Percentiles rank a stretch among this genome's conserved stretches.
These are phyloP conservation scores for Fraxinus albicans DNA, from an alignment of 305 asterid species.

Conservation along the genomic window DNA sequence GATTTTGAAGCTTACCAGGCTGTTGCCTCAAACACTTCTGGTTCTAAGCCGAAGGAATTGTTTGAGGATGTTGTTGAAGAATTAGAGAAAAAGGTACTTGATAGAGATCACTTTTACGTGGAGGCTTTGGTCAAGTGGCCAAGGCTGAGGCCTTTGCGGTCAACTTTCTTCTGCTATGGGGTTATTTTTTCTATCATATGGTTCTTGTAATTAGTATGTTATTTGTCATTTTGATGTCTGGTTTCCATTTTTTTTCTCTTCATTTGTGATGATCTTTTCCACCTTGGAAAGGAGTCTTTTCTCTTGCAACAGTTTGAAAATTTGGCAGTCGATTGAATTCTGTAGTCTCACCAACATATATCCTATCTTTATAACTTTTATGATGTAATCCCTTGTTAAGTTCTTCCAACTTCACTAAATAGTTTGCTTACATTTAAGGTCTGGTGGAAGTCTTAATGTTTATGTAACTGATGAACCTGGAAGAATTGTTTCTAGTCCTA, in stretches of 20 bases:
- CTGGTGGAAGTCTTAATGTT: background rate
- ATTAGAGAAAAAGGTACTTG: constrained; percentile 74
- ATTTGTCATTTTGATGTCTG: background rate
- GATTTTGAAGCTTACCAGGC: constrained; percentile 78
- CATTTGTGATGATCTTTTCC: background rate
- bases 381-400: background rate
- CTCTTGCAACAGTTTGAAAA: background rate
- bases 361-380: background rate
- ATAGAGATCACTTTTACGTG: background rate
- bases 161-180: background rate
- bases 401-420: background rate
- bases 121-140: background rate
- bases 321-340: background rate
- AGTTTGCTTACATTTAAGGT: background rate
- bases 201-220: background rate
- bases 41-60: constrained; percentile 93
- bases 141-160: background rate
- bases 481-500: background rate
- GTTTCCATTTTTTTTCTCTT: background rate
- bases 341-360: background rate
- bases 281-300: background rate
- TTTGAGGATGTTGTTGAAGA: constrained; percentile 85
- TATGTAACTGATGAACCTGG: background rate
- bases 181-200: background rate
- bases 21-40: constrained; percentile 74